Base-by-base conservation (phyloP, 1,284 basidiomycete species). In the Apiotrichum brassicae region DNA sequence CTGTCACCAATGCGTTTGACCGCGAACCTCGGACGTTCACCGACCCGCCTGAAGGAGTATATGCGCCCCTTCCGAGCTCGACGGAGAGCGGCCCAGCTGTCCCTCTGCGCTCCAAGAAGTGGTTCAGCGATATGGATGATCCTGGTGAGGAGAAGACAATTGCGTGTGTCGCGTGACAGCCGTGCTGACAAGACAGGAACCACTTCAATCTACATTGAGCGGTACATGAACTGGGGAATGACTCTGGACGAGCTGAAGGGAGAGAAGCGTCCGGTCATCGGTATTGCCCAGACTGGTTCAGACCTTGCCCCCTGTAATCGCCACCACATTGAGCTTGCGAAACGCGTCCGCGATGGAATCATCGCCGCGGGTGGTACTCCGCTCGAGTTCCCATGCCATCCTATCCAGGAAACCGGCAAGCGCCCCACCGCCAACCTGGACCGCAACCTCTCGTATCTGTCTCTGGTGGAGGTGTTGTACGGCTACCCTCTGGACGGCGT, bases 251-350 rank as follows among this genome's bases (percentile, higher is more conserved):
- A 68, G 49, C 54, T 67, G 47, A 58, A 53, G 6, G 51, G 57
- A 73, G 83, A 90, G 57, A 78, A 85, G 64, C 90, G 89, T 68
- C 84, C 90, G 39, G 92, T 95, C 85, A 86, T 95, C 56, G 91
- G 91, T 54, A 83, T 95, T 40, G 91, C 84, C 11, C 53, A 58
- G 36, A 62, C 56, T 19, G 70, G 75, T 42, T 63, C 62, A 18
- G 67, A 63, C 51, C 58, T 65, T 36, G 57, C 70, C 3, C 71
- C 71, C 3, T 73, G 71, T 46, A 73, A 73, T 53, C 56, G 62
- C 4, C 65, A 71, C 51, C 70, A 73, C 48, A 48, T 70, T 39
- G 61, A 67, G 36, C 65, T 72, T 3, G 71, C 70, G 32, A 72
- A 73, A 56, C 61, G 71, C 13, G 70, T 73, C 5, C 56, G 70